Base-by-base conservation (phyloP, 2,329 filamentous ascomycete genomes). In the Scedosporium boydii region DNA sequence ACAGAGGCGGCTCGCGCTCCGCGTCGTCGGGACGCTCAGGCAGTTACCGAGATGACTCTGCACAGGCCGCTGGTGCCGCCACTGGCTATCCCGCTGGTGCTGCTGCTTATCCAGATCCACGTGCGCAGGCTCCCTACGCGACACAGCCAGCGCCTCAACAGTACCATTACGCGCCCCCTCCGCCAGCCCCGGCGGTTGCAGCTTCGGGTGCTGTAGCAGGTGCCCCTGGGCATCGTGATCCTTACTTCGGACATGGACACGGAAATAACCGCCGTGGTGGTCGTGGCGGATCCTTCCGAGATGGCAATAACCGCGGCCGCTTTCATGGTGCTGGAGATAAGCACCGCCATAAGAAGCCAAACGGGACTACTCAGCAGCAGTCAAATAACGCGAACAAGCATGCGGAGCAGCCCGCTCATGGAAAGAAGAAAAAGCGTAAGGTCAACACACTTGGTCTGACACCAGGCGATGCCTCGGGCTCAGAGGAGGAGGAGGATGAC, bases 371-470 rank as follows among this genome's bases (percentile, higher is more conserved):
- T 58, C 61, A 67, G 55, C 67, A 67, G 46, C 74, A 75, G 64
- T 64, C 67, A 53, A 65, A 64, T 23, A 38, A 60, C 34, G 16
- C 27, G 59, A 62, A 62, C 34, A 16, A 21, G 56, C 53, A 57
- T 23, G 56, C 27, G 16, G 55, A 62, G 26, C 42, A 60, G 29
- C 60, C 53, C 10, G 53, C 27, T 27, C 60, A 62, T 5, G 79
- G 78, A 63, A 87, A 87, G 72, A 87, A 87, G 72, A 90, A 89
- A 78, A 88, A 88, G 77, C 83, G 86, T 63, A 88, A 86, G 76
- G 85, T 84, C 46, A 89, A 89, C 67, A 87, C 86, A 1, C 80
- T 92, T 26, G 89, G 89, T 41, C 78, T 93, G 58, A 89, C 87
- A 7, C 87, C 88, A 16, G 84, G 83, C 29, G 82, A 85, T 67